Base-by-base conservation (phyloP, 352 stramenopile species). In the Phytopythium litorale region DNA sequence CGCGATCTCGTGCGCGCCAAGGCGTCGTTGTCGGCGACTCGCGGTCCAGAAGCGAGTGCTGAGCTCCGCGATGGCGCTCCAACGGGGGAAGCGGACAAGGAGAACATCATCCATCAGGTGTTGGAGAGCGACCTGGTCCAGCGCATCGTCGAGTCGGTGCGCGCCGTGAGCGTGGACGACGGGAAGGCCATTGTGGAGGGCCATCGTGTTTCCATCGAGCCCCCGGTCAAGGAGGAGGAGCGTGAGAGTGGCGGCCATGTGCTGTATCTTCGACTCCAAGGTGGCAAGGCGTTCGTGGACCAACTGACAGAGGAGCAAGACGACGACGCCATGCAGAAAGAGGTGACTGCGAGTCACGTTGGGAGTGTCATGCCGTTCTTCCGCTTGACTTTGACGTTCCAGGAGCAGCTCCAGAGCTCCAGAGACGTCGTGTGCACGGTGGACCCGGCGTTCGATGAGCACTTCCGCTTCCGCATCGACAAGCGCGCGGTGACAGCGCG, bases 61-160 rank as follows among this genome's bases (percentile, higher is more conserved):
- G 30, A 32, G 8, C 13, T 11, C 7, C 40, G 33, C n/a, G 54
- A 64, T 23, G n/a, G 58, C 33, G 30, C 28, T 28, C 51, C 38
- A 25, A 18, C 37, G 1, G 35, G 13, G 4, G 25, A 49, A 0
- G 60, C 32, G 0, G 62, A 53, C 33, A 63, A 72, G 56, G 63
- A 71, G 1, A 51, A 67, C 9, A 42, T 92, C 11, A 75, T 93
- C 12, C 70, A 67, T 7, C 74, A 89, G 15, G 75, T 94, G 13
- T 60, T 94, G 15, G 72, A 91, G 62, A 92, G 81, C 65, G 82
- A 92, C 28, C 53, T 92, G 9, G 78, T 92, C n/a, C 77, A 90
- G 63, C 80, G 89, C 48, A 59, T 93, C 37, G 69, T 93, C 12
- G 58, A 71, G 15, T 60, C 70, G 7, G 70, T 93, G 52, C 68